Evolutionary conservation across 208 protist species (phyloP).

Genomic region (Acanthamoeba sp.): DNA sequence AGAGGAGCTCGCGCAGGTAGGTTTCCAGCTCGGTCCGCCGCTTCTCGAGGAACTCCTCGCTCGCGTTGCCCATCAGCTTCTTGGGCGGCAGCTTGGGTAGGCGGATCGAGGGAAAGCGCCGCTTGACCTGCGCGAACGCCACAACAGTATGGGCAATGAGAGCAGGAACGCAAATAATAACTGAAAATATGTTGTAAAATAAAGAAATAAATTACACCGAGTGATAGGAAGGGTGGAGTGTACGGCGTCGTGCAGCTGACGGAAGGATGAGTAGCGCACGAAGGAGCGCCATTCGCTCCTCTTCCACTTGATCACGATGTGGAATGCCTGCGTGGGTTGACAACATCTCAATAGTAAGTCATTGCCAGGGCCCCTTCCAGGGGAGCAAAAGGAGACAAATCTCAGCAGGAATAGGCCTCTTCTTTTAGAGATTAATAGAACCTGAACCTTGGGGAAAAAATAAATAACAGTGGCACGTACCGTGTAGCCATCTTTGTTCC

Average conservation of each 20-base stretch:
- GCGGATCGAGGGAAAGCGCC: constrained; percentile 4
- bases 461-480: neutral
- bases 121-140: constrained; percentile 16
- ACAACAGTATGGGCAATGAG: no score
- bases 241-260: constrained; percentile 31
- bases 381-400: neutral
- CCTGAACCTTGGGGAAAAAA: no score
- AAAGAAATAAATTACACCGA: neutral
- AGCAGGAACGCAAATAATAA: no score
- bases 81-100: constrained; percentile 64
- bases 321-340: neutral
- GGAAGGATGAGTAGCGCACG: constrained; percentile 56
- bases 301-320: neutral
- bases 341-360: neutral
- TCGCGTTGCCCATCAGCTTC: constrained; percentile 70
- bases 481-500: neutral
- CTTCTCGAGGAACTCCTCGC: constrained; percentile 64
- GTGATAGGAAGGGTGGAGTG: neutral
- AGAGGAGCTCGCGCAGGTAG: constrained; percentile 65
- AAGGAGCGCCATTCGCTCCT: neutral
- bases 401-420: neutral
- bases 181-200: neutral
- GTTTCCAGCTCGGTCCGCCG: constrained; percentile 26
- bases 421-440: no score
- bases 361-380: neutral